Evolutionary conservation across 345 rosid genomes (phyloP).

Genomic region (Arabis alpina): DNA sequence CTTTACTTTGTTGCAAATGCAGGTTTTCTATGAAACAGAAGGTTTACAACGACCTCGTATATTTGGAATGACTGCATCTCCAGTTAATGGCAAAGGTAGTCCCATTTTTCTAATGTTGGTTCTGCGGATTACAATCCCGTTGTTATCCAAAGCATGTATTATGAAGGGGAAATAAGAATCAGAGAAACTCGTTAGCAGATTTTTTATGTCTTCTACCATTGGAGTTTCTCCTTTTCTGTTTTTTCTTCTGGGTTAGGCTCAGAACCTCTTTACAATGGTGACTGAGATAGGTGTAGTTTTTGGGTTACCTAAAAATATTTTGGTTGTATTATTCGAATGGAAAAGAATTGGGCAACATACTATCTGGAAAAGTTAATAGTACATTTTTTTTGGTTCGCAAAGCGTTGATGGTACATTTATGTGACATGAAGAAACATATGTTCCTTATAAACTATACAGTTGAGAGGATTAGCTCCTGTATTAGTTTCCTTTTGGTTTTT

Average conservation of each 20-base stretch:
- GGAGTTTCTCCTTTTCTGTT: slow-evolving; percentile 2
- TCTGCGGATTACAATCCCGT: slow-evolving; percentile 13
- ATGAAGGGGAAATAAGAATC: slow-evolving; percentile 7
- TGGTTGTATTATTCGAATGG: background rate
- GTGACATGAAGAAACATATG: slow-evolving; percentile 10
- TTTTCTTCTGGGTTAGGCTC: background rate
- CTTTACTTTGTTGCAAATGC: slow-evolving; percentile 41
- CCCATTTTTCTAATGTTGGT: slow-evolving; percentile 17
- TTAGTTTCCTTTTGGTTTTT: slow-evolving; percentile 10
- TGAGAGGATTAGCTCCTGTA: slow-evolving; percentile 25
- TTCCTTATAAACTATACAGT: slow-evolving; percentile 9
- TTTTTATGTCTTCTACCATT: background rate
- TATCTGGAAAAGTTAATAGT: background rate
- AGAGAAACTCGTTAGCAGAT: slow-evolving; percentile 19
- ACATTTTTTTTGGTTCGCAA: background rate
- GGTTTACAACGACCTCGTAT: slow-evolving; percentile 65
- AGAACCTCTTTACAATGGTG: slow-evolving; percentile 6
- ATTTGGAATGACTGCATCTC: slow-evolving; percentile 99
- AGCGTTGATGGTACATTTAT: background rate
- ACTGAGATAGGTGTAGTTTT: background rate
- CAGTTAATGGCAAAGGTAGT: slow-evolving; percentile 89
- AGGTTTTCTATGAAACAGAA: slow-evolving; percentile 72
- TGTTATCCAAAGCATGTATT: background rate
- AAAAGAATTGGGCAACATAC: background rate
- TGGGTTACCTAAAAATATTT: background rate